Conservation (phyloP, 1,284 basidiomycete species). For the Coniferiporia weirii region DNA sequence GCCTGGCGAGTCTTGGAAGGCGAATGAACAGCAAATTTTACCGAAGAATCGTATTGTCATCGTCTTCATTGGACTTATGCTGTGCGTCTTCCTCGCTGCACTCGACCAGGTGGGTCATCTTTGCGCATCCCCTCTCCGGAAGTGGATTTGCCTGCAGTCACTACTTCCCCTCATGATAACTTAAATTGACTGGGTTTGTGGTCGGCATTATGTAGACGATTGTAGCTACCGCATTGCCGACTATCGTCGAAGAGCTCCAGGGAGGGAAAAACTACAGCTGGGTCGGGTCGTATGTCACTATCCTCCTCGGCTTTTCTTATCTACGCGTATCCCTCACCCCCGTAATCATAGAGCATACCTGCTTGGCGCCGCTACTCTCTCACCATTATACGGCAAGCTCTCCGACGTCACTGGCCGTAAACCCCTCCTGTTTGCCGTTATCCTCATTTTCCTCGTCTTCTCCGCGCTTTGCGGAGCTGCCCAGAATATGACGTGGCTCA, state of each 20-base stretch:
- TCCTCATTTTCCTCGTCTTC: slow-evolving; percentile 71
- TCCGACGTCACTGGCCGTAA: slow-evolving; percentile 70
- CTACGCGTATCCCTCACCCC: not conserved
- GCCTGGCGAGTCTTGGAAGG: slow-evolving; percentile 32
- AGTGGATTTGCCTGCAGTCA: too few relatives aligned
- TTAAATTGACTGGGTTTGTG: not conserved
- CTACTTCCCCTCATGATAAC: not conserved
- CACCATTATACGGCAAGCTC: slow-evolving; percentile 73
- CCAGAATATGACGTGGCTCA: slow-evolving; percentile 70
- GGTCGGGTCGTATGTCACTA: slow-evolving; percentile 57
- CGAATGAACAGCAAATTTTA: slow-evolving; percentile 34
- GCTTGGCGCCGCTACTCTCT: slow-evolving; percentile 61
- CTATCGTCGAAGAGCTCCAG: slow-evolving; percentile 65
- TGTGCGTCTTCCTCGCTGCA: slow-evolving; percentile 39
- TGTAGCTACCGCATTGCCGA: slow-evolving; percentile 76
- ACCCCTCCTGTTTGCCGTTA: slow-evolving; percentile 64
- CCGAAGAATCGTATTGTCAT: slow-evolving; percentile 37
- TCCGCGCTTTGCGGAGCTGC: slow-evolving; percentile 81
- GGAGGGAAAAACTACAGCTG: slow-evolving; percentile 68
- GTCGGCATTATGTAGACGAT: slow-evolving; percentile 47
- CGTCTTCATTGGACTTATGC: slow-evolving; percentile 38
- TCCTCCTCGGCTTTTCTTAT: slow-evolving; percentile 19
- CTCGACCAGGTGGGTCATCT: slow-evolving; percentile 33
- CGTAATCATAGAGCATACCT: slow-evolving; percentile 55
- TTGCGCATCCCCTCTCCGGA: not conserved